Evolutionary conservation across 805 yeast species (phyloP).

Genomic region (Torulaspora franciscae): DNA sequence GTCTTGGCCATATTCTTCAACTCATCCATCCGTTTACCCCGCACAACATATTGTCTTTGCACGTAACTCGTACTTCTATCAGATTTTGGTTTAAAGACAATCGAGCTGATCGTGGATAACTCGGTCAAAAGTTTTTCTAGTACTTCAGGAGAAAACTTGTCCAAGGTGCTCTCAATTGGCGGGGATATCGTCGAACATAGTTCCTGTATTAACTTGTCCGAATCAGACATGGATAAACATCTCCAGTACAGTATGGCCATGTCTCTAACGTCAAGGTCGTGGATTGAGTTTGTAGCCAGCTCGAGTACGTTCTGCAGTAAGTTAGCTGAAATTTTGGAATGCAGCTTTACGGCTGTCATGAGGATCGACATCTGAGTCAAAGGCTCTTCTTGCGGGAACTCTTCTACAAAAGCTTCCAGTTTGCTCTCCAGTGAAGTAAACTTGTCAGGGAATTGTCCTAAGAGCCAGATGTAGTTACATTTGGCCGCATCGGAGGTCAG

Average conservation of each 20-base stretch:
- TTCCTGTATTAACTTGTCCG: slow-evolving; percentile 26
- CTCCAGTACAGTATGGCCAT: slow-evolving; percentile 80
- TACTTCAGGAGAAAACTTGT: slow-evolving; percentile 61
- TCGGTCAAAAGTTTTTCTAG: slow-evolving; percentile 68
- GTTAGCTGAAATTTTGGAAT: slow-evolving; percentile 40
- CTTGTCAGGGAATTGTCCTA: slow-evolving; percentile 65
- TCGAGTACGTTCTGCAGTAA: slow-evolving; percentile 57
- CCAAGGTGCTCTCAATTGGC: slow-evolving; percentile 64
- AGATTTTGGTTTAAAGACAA: slow-evolving; percentile 77
- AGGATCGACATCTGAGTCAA: slow-evolving; percentile 55
- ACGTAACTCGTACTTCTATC: slow-evolving; percentile 45
- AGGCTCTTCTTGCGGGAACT: slow-evolving; percentile 56
- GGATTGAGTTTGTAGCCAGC: slow-evolving; percentile 57
- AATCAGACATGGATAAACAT: slow-evolving; percentile 48
- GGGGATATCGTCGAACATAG: slow-evolving; percentile 48
- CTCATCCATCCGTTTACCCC: slow-evolving; percentile 65
- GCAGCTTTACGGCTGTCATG: slow-evolving; percentile 58
- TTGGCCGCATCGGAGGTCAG: slow-evolving; percentile 44
- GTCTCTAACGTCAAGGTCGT: slow-evolving; percentile 74
- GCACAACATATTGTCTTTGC: slow-evolving; percentile 35
- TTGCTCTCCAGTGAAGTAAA: slow-evolving; percentile 50
- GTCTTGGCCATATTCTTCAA: slow-evolving; percentile 69
- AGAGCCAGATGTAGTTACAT: slow-evolving; percentile 58
- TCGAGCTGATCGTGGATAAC: slow-evolving; percentile 79
- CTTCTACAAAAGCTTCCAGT: slow-evolving; percentile 44